phyloP scores from a whole-genome alignment of 1,284 basidiomycete genomes.

The Sporisorium reilianum region DNA sequence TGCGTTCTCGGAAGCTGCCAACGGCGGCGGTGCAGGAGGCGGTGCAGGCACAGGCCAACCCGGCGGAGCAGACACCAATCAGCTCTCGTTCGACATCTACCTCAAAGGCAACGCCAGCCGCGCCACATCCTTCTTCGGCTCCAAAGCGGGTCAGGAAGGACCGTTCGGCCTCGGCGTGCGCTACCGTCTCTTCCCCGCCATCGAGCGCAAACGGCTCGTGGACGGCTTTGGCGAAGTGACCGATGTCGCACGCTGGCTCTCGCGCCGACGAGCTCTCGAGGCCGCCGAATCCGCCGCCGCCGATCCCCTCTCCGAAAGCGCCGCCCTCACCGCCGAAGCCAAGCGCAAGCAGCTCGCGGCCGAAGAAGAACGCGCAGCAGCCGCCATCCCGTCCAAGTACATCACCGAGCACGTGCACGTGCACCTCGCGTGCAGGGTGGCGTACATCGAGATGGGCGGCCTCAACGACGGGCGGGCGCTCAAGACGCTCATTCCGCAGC shows the following conservation, averaged over 20 bases:
- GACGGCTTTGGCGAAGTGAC: conserved; percentile 96
- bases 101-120: conserved; percentile 91
- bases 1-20: conserved; percentile 27
- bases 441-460: conserved; percentile 95
- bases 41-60: conserved; percentile 61
- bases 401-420: conserved; percentile 81
- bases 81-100: conserved; percentile 93
- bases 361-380: conserved; percentile 19
- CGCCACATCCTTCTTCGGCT: conserved; percentile 82
- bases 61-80: conserved; percentile 71
- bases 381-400: conserved; percentile 92
- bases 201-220: conserved; percentile 89
- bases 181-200: conserved; percentile 96
- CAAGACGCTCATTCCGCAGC: conserved; percentile 94
- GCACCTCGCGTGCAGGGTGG: conserved; percentile 83
- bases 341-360: conserved; percentile 74
- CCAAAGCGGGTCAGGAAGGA: conserved; percentile 41
- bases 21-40: conserved; percentile 72
- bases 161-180: conserved; percentile 77
- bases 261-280: conserved; percentile 55
- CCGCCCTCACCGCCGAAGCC: conserved; percentile 72
- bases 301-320: conserved; percentile 16
- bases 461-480: conserved; percentile 95
- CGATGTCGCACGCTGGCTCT: conserved; percentile 78
- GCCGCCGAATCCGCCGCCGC: conserved; percentile 31